Evolutionary conservation across 805 yeast genomes (phyloP).

Genomic region (Pichia thaimueangensis): DNA sequence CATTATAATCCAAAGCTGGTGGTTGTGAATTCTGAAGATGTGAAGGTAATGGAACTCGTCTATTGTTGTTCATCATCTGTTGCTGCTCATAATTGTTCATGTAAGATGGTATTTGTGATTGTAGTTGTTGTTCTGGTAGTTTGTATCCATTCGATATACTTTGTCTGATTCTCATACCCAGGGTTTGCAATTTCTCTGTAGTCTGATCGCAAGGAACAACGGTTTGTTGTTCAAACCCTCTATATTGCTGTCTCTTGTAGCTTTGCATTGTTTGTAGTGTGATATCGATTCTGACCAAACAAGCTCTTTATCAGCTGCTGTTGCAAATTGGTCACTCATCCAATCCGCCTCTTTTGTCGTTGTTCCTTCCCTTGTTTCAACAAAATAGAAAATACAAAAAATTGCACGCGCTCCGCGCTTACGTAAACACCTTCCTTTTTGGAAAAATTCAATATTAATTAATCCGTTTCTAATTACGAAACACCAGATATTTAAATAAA

Average conservation of each 20-base stretch:
- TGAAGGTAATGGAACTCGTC: slow-evolving; percentile 34
- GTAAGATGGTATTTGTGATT: slow-evolving; percentile 1
- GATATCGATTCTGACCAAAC: too few relatives aligned
- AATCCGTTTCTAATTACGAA: too few relatives aligned
- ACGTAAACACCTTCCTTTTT: too few relatives aligned
- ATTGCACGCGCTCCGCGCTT: too few relatives aligned
- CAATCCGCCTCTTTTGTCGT: too few relatives aligned
- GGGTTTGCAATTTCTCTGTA: slow-evolving; percentile 39
- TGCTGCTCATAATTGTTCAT: slow-evolving; percentile 13
- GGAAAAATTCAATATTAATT: too few relatives aligned
- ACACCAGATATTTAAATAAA: too few relatives aligned
- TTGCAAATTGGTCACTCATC: too few relatives aligned
- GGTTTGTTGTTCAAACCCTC: background rate
- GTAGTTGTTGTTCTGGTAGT: slow-evolving; percentile 11
- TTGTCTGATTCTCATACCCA: slow-evolving; percentile 70
- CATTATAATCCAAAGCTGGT: slow-evolving; percentile 37
- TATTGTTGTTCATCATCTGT: slow-evolving; percentile 6
- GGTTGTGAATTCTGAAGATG: slow-evolving; percentile 29
- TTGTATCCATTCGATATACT: slow-evolving; percentile 57
- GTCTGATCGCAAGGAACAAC: slow-evolving; percentile 18
- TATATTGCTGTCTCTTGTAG: slow-evolving; percentile 9
- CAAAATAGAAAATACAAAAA: too few relatives aligned
- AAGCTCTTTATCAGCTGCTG: too few relatives aligned
- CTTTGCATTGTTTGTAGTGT: slow-evolving; percentile 3
- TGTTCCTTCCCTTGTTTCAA: too few relatives aligned